A percentile compares a stretch with the other conserved stretches of the same genome.
Conservation (phyloP, 306 rosid genomes). For the Trichosanthes cucumerina region DNA sequence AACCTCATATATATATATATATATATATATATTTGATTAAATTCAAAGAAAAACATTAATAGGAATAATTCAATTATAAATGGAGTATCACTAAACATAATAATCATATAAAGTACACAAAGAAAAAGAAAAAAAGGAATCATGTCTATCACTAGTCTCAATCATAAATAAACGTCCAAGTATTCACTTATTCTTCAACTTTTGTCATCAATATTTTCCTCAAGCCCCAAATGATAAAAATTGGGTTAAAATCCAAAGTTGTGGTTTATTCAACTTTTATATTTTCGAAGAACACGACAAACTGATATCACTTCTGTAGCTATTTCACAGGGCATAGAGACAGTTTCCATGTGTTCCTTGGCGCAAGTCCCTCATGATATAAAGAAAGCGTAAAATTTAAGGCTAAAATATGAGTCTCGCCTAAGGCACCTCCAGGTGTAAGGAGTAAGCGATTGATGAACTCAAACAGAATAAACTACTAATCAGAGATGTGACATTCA, state of each 20-base stretch:
- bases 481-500: neutral
- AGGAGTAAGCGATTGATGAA: neutral
- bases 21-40: neutral
- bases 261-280: neutral
- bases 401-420: neutral
- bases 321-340: neutral
- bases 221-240: neutral
- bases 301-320: neutral
- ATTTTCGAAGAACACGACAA: neutral
- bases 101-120: neutral
- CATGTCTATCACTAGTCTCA: neutral
- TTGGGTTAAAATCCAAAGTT: neutral
- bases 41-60: neutral
- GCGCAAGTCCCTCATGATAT: neutral
- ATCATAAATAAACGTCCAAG: neutral
- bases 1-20: no score
- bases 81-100: neutral
- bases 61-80: neutral
- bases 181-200: neutral
- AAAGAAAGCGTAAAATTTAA: neutral
- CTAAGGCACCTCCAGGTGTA: neutral
- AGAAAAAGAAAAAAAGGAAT: neutral
- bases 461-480: neutral
- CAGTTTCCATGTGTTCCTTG: neutral
- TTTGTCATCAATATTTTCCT: neutral